Conservation (phyloP, 108 stramenopile genomes). For the Cyclotella cryptica region DNA sequence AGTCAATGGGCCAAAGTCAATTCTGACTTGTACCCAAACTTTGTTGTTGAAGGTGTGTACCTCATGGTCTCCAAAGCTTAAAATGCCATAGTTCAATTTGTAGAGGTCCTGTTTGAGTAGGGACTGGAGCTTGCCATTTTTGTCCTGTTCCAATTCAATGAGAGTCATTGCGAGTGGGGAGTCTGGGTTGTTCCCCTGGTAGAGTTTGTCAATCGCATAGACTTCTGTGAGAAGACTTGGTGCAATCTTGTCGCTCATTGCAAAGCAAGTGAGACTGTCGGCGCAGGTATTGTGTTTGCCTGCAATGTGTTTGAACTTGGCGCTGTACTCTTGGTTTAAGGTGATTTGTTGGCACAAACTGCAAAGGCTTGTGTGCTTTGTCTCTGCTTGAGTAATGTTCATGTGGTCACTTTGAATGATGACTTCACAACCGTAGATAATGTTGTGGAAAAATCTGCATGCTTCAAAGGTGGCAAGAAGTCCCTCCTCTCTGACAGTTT, state of each 20-base stretch:
- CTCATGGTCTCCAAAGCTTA: neutral
- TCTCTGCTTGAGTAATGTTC: too few relatives aligned
- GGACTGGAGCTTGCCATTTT: neutral
- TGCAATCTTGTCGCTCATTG: constrained; percentile 10
- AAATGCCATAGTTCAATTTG: too few relatives aligned
- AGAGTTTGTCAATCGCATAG: neutral
- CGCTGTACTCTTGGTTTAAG: constrained; percentile 4
- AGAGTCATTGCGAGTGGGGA: constrained; percentile 14
- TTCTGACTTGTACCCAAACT: too few relatives aligned
- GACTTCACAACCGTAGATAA: constrained; percentile 23
- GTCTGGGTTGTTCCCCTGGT: neutral
- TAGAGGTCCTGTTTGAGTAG: too few relatives aligned
- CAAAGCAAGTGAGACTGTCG: constrained; percentile 6
- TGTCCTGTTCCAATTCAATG: constrained; percentile 5
- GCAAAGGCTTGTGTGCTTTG: too few relatives aligned
- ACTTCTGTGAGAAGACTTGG: neutral
- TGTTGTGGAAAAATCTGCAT: too few relatives aligned
- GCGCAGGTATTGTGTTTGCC: constrained; percentile 20
- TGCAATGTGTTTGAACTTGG: constrained; percentile 6
- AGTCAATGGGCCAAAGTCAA: too few relatives aligned
- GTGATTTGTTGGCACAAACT: neutral
- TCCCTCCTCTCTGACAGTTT: constrained; percentile 53
- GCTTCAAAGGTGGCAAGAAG: constrained; percentile 37
- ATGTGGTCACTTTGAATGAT: too few relatives aligned
- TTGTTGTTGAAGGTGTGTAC: constrained; percentile 10